Base-by-base conservation (phyloP, 805 yeast genomes). In the Myxozyma kluyveri region DNA sequence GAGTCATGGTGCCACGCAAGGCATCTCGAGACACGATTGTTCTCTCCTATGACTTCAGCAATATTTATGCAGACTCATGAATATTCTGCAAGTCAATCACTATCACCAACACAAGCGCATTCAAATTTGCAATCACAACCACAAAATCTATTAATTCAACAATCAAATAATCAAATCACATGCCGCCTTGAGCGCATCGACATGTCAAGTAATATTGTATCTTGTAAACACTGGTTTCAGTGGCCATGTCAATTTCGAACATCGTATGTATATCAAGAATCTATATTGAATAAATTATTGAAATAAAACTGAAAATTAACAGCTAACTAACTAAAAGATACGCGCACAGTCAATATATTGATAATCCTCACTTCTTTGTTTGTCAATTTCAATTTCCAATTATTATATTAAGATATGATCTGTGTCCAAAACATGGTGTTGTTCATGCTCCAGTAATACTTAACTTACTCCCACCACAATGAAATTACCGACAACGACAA, bases 231-330 rank as follows among this genome's bases (percentile, higher is more conserved):
- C 33, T 41, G 44, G 44, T 29, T n/a, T 14, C 23, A n/a, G 17
- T 41, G 44, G 44, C 44, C 44, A 4, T 41, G 44, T 41, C 33
- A 35, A 26, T 41, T 41, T 41, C 44, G 44, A 41, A 23, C 44
- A 26, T 18, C 27, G 44, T 41, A 19, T 26, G 44, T 26, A n/a
- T 18, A 14, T 17, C 24, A 12, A 21, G 5, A 12, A 23, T 9
- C 33, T 9, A 29, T 14, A 29, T n/a, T n/a, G 14, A 29, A 29
- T 9, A 29, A 29, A 29, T 29, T 9, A 29, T 9, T 29, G 12
- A 9, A 29, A 9, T 9, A 29, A 29, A 9, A 14, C 33, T 29
- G 33, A 29, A 9, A 29, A 29, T 9, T 29, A n/a, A n/a, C 33
- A 9, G 9, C 33, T 14, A 29, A 29, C 14, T 9, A 29, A 9